Evolutionary conservation across 148 eudicot genomes (phyloP).

Genomic region (Limonium bicolor): DNA sequence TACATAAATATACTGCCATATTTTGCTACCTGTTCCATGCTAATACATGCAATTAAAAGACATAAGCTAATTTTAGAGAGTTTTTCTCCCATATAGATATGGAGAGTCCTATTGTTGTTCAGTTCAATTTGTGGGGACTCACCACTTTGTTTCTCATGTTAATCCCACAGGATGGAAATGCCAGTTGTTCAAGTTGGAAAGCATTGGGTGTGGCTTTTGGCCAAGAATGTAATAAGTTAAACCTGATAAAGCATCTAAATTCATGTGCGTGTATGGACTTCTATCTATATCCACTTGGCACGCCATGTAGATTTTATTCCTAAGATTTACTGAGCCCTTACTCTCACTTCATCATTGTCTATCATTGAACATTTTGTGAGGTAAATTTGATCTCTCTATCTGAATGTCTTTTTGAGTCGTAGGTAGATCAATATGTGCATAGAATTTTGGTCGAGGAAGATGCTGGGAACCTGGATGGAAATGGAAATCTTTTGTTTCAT

Average conservation of each 20-base stretch:
- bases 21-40: neutral
- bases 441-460: slow-evolving; percentile 89
- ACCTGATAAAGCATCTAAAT: slow-evolving; percentile 28
- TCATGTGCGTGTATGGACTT: slow-evolving; percentile 21
- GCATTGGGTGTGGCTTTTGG: slow-evolving; percentile 82
- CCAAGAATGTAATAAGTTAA: slow-evolving; percentile 22
- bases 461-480: slow-evolving; percentile 23
- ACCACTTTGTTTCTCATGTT: neutral
- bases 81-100: too few species aligned
- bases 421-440: slow-evolving; percentile 95
- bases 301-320: too few species aligned
- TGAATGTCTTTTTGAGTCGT: too few species aligned
- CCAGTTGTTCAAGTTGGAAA: slow-evolving; percentile 82
- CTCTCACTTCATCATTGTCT: too few species aligned
- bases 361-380: too few species aligned
- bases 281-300: slow-evolving; percentile 1
- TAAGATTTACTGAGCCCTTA: too few species aligned
- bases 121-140: too few species aligned
- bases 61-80: too few species aligned
- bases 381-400: too few species aligned
- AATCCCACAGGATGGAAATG: slow-evolving; percentile 69
- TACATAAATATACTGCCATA: neutral
- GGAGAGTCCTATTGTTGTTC: too few species aligned
- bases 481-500: slow-evolving; percentile 29
- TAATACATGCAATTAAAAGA: too few species aligned